Base-by-base conservation (phyloP, 73 alveolate species). In the Vitrella brassicaformis region DNA sequence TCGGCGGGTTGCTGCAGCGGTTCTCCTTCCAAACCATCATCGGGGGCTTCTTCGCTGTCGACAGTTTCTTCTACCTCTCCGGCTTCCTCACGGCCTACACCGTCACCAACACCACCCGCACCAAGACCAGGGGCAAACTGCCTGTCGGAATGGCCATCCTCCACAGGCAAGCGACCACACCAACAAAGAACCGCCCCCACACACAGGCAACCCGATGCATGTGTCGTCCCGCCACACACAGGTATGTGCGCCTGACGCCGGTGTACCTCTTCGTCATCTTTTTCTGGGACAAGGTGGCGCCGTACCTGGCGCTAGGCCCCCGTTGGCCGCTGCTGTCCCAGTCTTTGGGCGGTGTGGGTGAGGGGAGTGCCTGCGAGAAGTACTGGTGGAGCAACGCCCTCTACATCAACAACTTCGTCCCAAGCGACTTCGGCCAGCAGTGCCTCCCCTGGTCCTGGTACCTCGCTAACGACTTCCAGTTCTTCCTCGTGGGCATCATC, bases 371-470 rank as follows among this genome's bases (percentile, higher is more conserved):
- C 25, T 78, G 85, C 65, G 28, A 29, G 31, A 9, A 31, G 22
- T 71, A 25, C 70, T 78, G 85, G 85, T 39, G 70, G 31, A 69
- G 72, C 73, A 77, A 78, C 76, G 27, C 71, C 65, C 30, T 31
- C 30, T 78, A 39, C 85, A 39, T 78, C 30, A 78, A 78, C 75
- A 78, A 78, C 47, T 19, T 78, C 19, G 30, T 68, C 27, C 85
- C 85, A 71, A 69, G 66, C 28, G 27, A 26, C 1, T 4, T 27
- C 28, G 68, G 30, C 71, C 79, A 78, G 26, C 27, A 64, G 46
- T 78, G 85, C 73, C 32, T 78, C 73, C 73, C 80, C 56, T 78
- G 85, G 85, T 69, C 85, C 1, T 78, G 85, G 85, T 78, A 78
- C 29, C 47, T 78, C 30, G 85, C 85, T 18, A 78, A 78, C 75